Conservation (phyloP, 177 flowering plant species). For the Vitis hybrid region DNA sequence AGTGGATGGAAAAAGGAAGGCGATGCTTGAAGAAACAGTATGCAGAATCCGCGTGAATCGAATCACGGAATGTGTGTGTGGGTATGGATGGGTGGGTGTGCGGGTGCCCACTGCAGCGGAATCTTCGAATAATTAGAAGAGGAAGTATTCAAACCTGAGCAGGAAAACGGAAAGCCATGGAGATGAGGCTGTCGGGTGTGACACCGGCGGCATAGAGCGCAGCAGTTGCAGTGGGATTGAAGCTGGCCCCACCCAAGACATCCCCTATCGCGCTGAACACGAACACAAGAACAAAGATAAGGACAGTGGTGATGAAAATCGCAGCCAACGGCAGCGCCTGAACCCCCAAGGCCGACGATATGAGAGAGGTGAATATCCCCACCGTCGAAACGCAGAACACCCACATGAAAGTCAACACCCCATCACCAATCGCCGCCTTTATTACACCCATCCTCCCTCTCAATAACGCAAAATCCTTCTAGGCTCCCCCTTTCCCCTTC, state of each 20-base stretch:
- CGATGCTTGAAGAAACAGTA: no score
- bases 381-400: conserved; percentile 62
- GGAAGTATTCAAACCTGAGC: conserved; percentile 60
- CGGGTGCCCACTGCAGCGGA: no score
- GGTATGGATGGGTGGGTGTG: no score
- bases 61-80: no score
- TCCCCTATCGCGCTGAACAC: conserved; percentile 58
- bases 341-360: conserved; percentile 46
- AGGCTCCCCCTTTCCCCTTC: background rate
- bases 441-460: conserved; percentile 37
- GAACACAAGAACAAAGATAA: conserved; percentile 53
- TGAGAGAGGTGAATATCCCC: conserved; percentile 45
- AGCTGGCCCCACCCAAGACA: conserved; percentile 79
- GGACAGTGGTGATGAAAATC: conserved; percentile 37
- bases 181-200: conserved; percentile 51
- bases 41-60: no score
- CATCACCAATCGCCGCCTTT: conserved; percentile 64
- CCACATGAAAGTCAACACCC: conserved; percentile 75
- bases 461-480: background rate
- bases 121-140: background rate
- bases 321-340: conserved; percentile 26
- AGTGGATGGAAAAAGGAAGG: no score
- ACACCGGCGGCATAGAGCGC: conserved; percentile 83
- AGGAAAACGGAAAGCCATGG: conserved; percentile 84
- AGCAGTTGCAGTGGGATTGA: conserved; percentile 81